Evolutionary conservation across 148 eudicot genomes (phyloP), one percentile per base, ranked within the genome.

Genomic region (Nepenthes gracilis): DNA sequence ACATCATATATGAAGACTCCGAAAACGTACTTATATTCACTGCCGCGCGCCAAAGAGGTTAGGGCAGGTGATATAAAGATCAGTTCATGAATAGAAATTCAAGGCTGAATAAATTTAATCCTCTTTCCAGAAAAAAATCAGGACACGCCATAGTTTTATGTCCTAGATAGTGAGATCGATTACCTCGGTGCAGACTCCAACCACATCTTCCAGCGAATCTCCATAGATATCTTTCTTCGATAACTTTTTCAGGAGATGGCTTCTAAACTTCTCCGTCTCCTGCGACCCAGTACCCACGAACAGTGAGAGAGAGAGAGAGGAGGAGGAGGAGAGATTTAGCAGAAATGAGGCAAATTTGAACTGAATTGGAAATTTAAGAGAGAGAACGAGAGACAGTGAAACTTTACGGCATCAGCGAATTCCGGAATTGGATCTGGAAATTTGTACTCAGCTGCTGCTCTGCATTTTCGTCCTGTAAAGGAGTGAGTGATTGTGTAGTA

Each of bases 371-470:
- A 56, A n/a, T 12, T 9, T 14, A 55, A 61, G 7, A 49, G 23
- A 40, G 1, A 12, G 40, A 32, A 36, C 12, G 45, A 56, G 12
- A 33, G 11, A 2, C 2, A 6, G 13, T 2, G 35, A 7, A 43
- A 49, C 68, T 78, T 73, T 38, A 92, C 96, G 62, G 86, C 54
- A 52, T 80, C 79, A 64, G 96, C 96, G 58, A 92, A 92, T 77
- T 92, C 98, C 55, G 98, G 98, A 77, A 92, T 84, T 7, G 98
- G 96, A 84, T 92, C 96, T 2, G 98, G 98, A 55, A 92, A 92
- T 71, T 85, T 73, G 77, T 85, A 92, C 79, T 85, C 96, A 43
- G 87, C 77, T 33, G 94, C 88, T 36, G 96, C 90, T 61, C 72
- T 92, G 67, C 88, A 84, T 77, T 76, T 70, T 43, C 68, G 70